These are phyloP conservation scores for Geotrichum bryndzae DNA, from an alignment of 1,139 yeast species.

Conservation along the genomic window DNA sequence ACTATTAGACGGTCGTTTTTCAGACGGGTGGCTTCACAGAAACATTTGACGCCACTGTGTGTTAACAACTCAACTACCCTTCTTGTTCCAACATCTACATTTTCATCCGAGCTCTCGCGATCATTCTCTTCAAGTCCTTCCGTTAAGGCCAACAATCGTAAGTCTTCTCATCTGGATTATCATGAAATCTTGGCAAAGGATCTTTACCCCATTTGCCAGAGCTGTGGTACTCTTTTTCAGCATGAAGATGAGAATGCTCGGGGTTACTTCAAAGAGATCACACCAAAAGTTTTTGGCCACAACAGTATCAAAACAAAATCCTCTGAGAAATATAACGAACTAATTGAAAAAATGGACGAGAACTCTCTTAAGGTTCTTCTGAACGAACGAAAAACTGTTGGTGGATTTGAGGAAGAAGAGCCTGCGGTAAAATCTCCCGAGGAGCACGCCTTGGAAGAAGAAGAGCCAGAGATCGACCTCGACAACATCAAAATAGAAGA, in stretches of 20 bases:
- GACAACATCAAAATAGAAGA: not conserved
- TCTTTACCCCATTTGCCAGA: constrained; percentile 20
- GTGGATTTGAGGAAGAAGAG: constrained; percentile 3
- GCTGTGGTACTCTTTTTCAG: constrained; percentile 55
- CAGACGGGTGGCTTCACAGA: not conserved
- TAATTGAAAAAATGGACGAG: constrained; percentile 9
- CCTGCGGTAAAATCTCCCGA: not conserved
- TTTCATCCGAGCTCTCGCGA: not conserved
- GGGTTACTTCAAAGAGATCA: constrained; percentile 39
- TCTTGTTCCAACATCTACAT: not conserved
- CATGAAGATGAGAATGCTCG: constrained; percentile 32
- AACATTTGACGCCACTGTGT: not conserved
- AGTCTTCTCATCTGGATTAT: not conserved
- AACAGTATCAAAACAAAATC: constrained; percentile 10
- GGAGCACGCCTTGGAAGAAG: not conserved
- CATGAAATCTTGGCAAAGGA: constrained; percentile 20
- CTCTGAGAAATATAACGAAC: constrained; percentile 16
- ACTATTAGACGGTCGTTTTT: not conserved
- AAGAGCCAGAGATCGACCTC: not conserved
- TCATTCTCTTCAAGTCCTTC: not conserved
- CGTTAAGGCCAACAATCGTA: not conserved
- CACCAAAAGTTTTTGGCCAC: constrained; percentile 1
- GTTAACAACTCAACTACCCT: not conserved
- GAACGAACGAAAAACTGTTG: constrained; percentile 4
- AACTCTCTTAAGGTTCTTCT: constrained; percentile 6